A percentile compares a stretch with the other conserved stretches of the same genome.
Conservation (phyloP, 208 protist species). For the Acanthamoeba sp. region DNA sequence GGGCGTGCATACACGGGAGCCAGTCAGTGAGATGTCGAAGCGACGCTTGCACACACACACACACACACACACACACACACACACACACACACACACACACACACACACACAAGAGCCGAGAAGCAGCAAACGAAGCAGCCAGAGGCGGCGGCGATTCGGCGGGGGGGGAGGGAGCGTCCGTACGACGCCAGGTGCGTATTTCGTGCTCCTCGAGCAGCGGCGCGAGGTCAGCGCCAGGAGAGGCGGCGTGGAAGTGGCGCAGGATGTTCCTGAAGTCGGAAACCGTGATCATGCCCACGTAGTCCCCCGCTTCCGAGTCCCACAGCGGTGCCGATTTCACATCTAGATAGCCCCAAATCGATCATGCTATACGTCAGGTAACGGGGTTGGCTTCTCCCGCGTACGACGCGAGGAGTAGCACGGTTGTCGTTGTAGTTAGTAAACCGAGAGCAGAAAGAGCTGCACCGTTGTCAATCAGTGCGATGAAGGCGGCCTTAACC, state of each 20-base stretch:
- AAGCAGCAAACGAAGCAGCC: too few species aligned
- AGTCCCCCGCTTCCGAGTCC: constrained; percentile 73
- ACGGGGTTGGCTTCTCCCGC: too few species aligned
- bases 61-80: too few species aligned
- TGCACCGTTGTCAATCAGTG: constrained; percentile 81
- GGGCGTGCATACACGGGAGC: too few species aligned
- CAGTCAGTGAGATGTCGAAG: too few species aligned
- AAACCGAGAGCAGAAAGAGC: neutral
- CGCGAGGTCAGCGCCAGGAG: constrained; percentile 77
- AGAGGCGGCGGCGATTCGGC: too few species aligned
- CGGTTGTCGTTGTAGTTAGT: too few species aligned
- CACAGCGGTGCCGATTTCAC: constrained; percentile 85
- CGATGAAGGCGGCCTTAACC: constrained; percentile 82
- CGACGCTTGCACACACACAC: too few species aligned
- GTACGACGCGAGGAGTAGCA: neutral
- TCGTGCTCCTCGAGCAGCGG: constrained; percentile 78
- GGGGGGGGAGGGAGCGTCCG: neutral
- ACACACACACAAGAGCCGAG: too few species aligned
- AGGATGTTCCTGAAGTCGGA: constrained; percentile 85
- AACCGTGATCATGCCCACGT: constrained; percentile 85
- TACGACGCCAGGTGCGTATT: constrained; percentile 75
- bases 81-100: too few species aligned
- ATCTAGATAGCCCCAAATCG: neutral
- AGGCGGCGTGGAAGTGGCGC: constrained; percentile 79
- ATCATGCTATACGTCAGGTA: too few species aligned